Evolutionary conservation across 108 stramenopile species (phyloP).

Genomic region (Nitzschia putrida): DNA sequence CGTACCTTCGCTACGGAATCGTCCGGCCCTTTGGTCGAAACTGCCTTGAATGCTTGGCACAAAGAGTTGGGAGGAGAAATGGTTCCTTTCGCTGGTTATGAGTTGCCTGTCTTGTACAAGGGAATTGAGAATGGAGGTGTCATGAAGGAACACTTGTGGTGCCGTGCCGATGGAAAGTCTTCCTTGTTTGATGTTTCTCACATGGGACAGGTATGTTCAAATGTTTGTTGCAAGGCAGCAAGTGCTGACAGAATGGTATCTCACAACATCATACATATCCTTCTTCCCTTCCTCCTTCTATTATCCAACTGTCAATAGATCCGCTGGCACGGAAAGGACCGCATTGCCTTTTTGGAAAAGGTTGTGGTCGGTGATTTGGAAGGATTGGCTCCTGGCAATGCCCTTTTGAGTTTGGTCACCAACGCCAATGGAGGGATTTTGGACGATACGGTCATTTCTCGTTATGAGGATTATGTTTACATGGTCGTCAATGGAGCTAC

Average conservation of each 20-base stretch:
- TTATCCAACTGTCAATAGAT: too few species aligned
- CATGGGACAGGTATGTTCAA: conserved; percentile 92
- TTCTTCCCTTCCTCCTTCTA: too few species aligned
- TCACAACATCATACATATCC: too few species aligned
- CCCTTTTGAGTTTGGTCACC: conserved; percentile 86
- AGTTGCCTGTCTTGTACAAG: conserved; percentile 96
- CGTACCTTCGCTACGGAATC: conserved; percentile 1
- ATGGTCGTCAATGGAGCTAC: conserved; percentile 99
- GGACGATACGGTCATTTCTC: conserved; percentile 97
- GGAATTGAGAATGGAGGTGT: conserved; percentile 85
- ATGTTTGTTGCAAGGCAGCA: too few species aligned
- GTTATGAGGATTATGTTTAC: conserved; percentile 80
- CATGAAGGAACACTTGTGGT: conserved; percentile 95
- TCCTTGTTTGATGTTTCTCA: conserved; percentile 96
- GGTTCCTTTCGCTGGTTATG: conserved; percentile 99
- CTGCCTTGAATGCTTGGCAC: conserved; percentile 89
- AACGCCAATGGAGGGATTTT: conserved; percentile 94
- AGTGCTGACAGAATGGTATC: too few species aligned
- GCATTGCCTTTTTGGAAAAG: conserved; percentile 84
- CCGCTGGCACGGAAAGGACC: conserved; percentile 94
- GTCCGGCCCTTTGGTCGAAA: conserved; percentile 65
- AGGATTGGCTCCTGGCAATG: conserved; percentile 67
- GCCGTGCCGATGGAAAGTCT: conserved; percentile 76
- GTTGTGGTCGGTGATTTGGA: conserved; percentile 92
- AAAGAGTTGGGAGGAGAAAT: conserved; percentile 92